phyloP scores from a whole-genome alignment of 1,139 yeast genomes.

The Geotrichum australiense region DNA sequence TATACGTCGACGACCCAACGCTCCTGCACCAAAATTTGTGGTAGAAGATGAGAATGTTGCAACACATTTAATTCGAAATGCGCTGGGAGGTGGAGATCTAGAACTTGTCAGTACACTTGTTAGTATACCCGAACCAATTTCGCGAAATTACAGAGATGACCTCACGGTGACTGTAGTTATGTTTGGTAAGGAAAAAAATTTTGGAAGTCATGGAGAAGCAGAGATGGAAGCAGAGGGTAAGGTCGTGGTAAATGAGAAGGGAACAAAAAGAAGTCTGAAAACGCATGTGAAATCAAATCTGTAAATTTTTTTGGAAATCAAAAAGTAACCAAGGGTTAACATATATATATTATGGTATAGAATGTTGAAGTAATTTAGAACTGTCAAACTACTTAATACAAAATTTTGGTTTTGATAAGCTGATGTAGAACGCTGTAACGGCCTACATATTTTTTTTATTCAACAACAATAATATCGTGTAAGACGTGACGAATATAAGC shows the following conservation, averaged over 20 bases:
- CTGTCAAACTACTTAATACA: no score
- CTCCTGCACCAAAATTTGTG: conserved; percentile 37
- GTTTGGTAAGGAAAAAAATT: conserved; percentile 49
- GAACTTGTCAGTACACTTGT: conserved; percentile 85
- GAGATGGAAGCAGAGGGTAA: conserved; percentile 13
- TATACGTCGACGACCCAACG: conserved; percentile 41
- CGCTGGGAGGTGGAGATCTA: conserved; percentile 75
- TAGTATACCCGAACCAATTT: conserved; percentile 88
- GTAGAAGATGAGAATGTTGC: conserved; percentile 79
- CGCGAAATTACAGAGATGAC: conserved; percentile 91
- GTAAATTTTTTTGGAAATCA: conserved; percentile 6
- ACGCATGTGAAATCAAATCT: conserved; percentile 17
- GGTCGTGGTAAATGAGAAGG: conserved; percentile 17
- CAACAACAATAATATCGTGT: not conserved
- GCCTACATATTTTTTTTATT: not conserved
- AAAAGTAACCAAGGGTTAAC: not conserved
- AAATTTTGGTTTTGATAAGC: no score
- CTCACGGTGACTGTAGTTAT: conserved; percentile 93
- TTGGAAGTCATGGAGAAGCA: conserved; percentile 1
- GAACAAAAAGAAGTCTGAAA: conserved; percentile 17
- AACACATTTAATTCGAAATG: conserved; percentile 89
- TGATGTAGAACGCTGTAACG: no score
- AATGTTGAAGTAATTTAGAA: no score
- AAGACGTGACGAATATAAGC: no score
- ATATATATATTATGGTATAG: not conserved